Conservation (phyloP, 768 basidiomycete species). For the Suillus discolor region DNA sequence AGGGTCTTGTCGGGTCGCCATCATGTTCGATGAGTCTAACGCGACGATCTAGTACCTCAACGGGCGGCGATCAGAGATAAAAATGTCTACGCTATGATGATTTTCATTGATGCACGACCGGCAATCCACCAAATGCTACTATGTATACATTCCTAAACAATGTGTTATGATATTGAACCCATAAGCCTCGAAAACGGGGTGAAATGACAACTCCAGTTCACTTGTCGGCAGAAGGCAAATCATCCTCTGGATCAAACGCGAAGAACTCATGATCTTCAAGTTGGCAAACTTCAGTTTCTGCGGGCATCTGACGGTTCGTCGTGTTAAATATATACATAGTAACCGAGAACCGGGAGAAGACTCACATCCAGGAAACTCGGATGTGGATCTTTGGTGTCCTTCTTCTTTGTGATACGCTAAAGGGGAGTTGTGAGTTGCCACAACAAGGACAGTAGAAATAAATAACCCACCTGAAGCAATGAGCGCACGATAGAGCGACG, state of each 20-base stretch:
- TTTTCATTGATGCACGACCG: background rate
- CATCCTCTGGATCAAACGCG: fast-evolving
- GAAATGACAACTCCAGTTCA: background rate
- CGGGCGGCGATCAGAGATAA: background rate
- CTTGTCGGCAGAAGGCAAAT: background rate
- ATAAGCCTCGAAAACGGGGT: background rate
- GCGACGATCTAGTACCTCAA: background rate
- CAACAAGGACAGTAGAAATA: background rate
- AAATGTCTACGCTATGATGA: background rate
- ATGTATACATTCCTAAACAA: background rate
- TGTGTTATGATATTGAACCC: background rate
- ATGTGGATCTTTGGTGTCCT: background rate
- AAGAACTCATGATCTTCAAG: background rate
- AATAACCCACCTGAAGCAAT: background rate
- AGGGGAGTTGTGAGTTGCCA: background rate
- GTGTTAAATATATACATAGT: background rate
- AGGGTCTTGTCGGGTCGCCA: background rate
- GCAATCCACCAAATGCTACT: too few species aligned
- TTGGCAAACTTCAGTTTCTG: background rate
- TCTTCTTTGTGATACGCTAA: background rate
- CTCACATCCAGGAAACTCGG: background rate
- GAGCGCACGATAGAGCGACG: background rate
- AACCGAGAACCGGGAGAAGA: background rate
- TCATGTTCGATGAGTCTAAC: background rate
- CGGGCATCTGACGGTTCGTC: background rate